These are phyloP conservation scores for Leccinum pellstonianum DNA, from an alignment of 768 basidiomycete genomes.

Conservation along the genomic window DNA sequence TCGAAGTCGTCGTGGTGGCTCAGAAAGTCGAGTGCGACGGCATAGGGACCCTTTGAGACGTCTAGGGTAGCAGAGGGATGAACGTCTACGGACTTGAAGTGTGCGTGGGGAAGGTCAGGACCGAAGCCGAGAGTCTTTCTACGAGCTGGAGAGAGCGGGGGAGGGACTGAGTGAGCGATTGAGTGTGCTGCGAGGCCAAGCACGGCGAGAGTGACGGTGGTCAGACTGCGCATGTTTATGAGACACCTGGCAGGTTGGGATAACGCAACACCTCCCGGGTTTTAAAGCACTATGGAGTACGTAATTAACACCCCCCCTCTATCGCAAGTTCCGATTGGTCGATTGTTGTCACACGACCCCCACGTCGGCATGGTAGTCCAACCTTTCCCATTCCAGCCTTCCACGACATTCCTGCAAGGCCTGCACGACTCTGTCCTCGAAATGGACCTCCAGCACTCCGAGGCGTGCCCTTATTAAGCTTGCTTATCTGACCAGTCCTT, in stretches of 20 bases:
- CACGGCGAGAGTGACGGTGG: slow-evolving; percentile 59
- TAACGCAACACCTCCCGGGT: neutral
- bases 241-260: neutral
- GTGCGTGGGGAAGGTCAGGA: slow-evolving; percentile 71
- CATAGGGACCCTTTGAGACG: slow-evolving; percentile 47
- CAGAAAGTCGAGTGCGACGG: slow-evolving; percentile 65
- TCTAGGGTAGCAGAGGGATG: slow-evolving; percentile 38
- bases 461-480: slow-evolving; percentile 5
- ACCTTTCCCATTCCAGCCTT: no score
- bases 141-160: slow-evolving; percentile 17
- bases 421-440: neutral
- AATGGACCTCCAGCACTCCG: neutral
- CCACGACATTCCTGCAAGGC: neutral
- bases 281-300: slow-evolving; percentile 20
- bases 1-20: slow-evolving; percentile 37
- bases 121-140: slow-evolving; percentile 93
- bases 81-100: slow-evolving; percentile 51
- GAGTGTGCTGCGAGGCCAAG: slow-evolving; percentile 59
- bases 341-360: slow-evolving; percentile 21
- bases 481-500: slow-evolving; percentile 3
- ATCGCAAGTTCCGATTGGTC: slow-evolving; percentile 18
- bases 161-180: slow-evolving; percentile 41
- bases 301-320: slow-evolving; percentile 16
- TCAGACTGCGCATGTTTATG: slow-evolving; percentile 57
- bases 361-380: neutral